These are phyloP conservation scores for Glycine soja DNA, from an alignment of 306 rosid genomes.

Conservation along the genomic window DNA sequence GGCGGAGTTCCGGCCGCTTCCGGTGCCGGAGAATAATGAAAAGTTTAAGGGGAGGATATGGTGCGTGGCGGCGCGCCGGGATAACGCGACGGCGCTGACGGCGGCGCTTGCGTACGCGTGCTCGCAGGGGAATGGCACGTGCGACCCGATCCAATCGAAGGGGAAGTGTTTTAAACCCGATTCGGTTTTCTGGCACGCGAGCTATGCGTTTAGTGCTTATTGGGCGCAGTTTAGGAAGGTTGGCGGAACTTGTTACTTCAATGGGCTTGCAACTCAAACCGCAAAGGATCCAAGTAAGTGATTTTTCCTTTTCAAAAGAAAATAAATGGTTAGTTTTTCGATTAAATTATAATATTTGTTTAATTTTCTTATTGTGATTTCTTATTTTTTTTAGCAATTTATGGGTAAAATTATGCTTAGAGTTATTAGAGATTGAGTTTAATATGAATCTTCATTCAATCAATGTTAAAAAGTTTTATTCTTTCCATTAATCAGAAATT, in stretches of 20 bases:
- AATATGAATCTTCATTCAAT: too few species aligned
- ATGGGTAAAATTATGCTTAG: too few species aligned
- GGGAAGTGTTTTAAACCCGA: slow-evolving; percentile 63
- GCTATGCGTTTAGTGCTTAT: slow-evolving; percentile 78
- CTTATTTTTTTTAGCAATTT: neutral
- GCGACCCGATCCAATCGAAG: slow-evolving; percentile 61
- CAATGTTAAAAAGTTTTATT: too few species aligned
- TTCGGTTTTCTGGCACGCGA: slow-evolving; percentile 61
- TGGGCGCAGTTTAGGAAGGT: slow-evolving; percentile 69
- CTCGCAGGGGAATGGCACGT: slow-evolving; percentile 81
- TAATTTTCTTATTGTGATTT: too few species aligned
- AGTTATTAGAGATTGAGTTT: neutral
- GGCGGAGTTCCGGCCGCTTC: slow-evolving; percentile 58
- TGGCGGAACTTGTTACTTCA: slow-evolving; percentile 75
- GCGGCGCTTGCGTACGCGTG: slow-evolving; percentile 76
- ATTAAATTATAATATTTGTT: too few species aligned
- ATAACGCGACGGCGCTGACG: slow-evolving; percentile 56
- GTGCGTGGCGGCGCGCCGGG: slow-evolving; percentile 69
- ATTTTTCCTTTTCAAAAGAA: neutral
- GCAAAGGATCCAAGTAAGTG: slow-evolving; percentile 71
- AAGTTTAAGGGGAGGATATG: slow-evolving; percentile 72
- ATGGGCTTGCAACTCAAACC: slow-evolving; percentile 76
- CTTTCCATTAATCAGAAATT: too few species aligned
- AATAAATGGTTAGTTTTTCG: too few species aligned
- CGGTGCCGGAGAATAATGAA: slow-evolving; percentile 58